Base-by-base conservation (phyloP, 2,329 filamentous ascomycete species). In the Beauveria scarabaeidicola region DNA sequence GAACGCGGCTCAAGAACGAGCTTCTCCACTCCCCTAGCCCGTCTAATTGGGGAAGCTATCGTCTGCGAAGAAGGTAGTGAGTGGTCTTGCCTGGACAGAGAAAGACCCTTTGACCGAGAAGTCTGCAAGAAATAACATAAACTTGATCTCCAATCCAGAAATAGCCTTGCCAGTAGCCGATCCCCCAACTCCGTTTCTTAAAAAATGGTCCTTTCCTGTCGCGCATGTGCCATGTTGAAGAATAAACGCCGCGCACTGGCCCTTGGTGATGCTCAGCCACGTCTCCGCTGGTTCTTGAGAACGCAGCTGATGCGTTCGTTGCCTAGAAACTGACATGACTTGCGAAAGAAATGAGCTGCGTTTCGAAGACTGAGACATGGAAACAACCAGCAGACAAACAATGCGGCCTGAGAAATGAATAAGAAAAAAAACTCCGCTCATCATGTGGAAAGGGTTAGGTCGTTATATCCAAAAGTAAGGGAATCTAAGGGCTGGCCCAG, bases 401-500 rank as follows among this genome's bases (percentile, higher is more conserved):
- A 15, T 10, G 38, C 46, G 23, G 29, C 40, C 50, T 19, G 41
- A 19, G 44, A 57, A 57, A 50, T 25, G 38, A 55, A 32, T 36
- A 55, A 23, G 29, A 32, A 51, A 51, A 50, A 32, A n/a, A 59
- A 59, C 57, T 59, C 57, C 57, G 57, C 57, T 59, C 57, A 52
- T 52, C 15, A 52, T 52, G 57, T 58, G 38, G 21, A 47, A 53
- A 59, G 41, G 29, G 17, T 38, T 47, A 47, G 27, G 57, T 59
- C 57, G 57, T 59, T 21, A 52, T 59, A 59, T 59, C 57, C 57
- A 59, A 59, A 47, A 59, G 43, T 17, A 50, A 21, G n/a, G 52
- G 21, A 32, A 51, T 60, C 73, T 70, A 78, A 56, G 77, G 75
- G 62, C 76, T 78, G 61, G 89, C 85, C 91, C 92, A 99, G 61